These are phyloP conservation scores for Chenopodium berlandieri DNA, from an alignment of 148 eudicot species.

Conservation along the genomic window DNA sequence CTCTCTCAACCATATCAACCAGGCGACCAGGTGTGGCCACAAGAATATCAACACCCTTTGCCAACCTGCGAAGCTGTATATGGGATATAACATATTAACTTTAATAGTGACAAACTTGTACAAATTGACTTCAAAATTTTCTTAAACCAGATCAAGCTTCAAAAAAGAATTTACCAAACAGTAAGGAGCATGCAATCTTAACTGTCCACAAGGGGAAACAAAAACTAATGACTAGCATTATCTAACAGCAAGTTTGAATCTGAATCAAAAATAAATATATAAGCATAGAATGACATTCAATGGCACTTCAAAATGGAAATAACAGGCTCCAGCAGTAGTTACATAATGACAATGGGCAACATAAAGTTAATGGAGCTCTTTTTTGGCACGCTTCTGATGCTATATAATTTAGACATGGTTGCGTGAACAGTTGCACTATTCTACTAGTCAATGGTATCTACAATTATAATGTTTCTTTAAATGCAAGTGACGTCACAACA, in stretches of 20 bases:
- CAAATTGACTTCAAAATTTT: background rate
- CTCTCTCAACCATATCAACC: constrained; percentile 78
- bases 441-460: background rate
- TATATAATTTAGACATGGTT: background rate
- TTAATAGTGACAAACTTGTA: background rate
- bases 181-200: background rate
- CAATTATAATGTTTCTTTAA: background rate
- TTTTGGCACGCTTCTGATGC: background rate
- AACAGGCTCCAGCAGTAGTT: background rate
- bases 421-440: background rate
- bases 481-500: no score
- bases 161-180: background rate
- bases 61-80: constrained; percentile 59
- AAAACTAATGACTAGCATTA: background rate
- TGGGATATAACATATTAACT: background rate
- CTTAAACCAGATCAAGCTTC: background rate
- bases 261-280: background rate
- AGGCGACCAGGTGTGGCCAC: constrained; percentile 94
- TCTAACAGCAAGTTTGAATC: background rate
- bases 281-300: background rate
- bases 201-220: background rate
- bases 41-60: constrained; percentile 79
- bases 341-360: background rate
- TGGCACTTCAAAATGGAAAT: background rate
- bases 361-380: background rate